Percentiles rank a stretch among this genome's conserved stretches.
Conservation (phyloP, 2,329 filamentous ascomycete genomes). For the Chaetomiaceae sp. region DNA sequence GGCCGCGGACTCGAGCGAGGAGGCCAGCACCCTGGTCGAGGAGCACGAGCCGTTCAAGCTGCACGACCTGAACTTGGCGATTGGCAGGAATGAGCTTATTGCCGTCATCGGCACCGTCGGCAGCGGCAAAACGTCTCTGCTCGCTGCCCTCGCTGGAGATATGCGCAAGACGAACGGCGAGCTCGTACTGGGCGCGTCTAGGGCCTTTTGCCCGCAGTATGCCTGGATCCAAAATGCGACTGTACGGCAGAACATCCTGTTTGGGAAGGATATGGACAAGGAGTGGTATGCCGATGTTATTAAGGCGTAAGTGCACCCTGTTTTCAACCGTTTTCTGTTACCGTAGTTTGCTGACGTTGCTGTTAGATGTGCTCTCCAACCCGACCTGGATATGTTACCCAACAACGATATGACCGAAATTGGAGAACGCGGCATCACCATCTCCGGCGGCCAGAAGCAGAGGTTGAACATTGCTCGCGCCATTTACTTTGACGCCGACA, state of each 20-base stretch:
- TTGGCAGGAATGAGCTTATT: slow-evolving; percentile 69
- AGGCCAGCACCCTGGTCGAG: slow-evolving; percentile 51
- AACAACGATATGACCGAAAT: slow-evolving; percentile 86
- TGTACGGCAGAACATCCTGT: slow-evolving; percentile 82
- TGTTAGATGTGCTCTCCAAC: slow-evolving; percentile 65
- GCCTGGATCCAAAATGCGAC: slow-evolving; percentile 96
- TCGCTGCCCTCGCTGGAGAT: slow-evolving; percentile 85
- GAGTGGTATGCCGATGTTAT: slow-evolving; percentile 82
- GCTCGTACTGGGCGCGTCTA: slow-evolving; percentile 67
- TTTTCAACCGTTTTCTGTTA: neutral
- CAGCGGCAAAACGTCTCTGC: slow-evolving; percentile 81
- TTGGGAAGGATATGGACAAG: slow-evolving; percentile 71
- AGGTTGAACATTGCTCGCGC: slow-evolving; percentile 86
- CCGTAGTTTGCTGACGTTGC: slow-evolving; percentile 1
- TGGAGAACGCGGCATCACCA: slow-evolving; percentile 89
- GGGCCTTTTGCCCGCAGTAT: slow-evolving; percentile 92
- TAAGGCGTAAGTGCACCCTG: slow-evolving; percentile 51
- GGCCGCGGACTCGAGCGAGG: slow-evolving; percentile 42
- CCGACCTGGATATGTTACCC: slow-evolving; percentile 90
- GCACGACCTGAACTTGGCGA: slow-evolving; percentile 58
- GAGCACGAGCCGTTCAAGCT: slow-evolving; percentile 66
- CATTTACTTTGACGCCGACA: slow-evolving; percentile 63
- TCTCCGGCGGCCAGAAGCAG: slow-evolving; percentile 93
- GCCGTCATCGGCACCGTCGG: slow-evolving; percentile 87
- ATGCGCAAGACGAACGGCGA: slow-evolving; percentile 79